Evolutionary conservation across 192 early-diverging fungal genomes (phyloP).

Genomic region (Backusella westeae): DNA sequence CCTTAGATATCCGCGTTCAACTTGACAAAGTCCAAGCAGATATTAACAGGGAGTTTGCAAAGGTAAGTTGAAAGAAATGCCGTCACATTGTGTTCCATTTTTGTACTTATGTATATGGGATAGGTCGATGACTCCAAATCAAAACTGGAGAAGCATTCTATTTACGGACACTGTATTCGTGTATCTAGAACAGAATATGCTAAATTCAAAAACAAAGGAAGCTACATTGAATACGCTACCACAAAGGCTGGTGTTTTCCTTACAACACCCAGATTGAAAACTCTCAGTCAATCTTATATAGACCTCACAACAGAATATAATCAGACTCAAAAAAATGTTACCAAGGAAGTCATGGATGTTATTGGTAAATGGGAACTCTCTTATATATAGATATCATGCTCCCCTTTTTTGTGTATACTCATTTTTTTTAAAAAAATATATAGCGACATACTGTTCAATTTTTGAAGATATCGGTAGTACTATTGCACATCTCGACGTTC

Average conservation of each 20-base stretch:
- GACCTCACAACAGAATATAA: slow-evolving; percentile 66
- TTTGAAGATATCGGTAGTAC: slow-evolving; percentile 75
- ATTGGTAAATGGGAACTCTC: slow-evolving; percentile 48
- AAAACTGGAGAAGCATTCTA: slow-evolving; percentile 82
- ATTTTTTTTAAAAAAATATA: neutral
- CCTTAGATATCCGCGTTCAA: slow-evolving; percentile 38
- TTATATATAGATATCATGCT: neutral
- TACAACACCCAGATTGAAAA: slow-evolving; percentile 70
- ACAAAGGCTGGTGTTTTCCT: slow-evolving; percentile 89
- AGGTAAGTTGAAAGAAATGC: slow-evolving; percentile 33
- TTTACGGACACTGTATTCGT: slow-evolving; percentile 85
- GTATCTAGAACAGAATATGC: slow-evolving; percentile 66
- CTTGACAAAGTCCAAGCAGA: slow-evolving; percentile 53
- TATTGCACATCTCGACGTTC: slow-evolving; percentile 85
- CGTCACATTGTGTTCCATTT: neutral
- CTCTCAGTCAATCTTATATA: slow-evolving; percentile 58
- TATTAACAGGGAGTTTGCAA: slow-evolving; percentile 60
- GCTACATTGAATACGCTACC: slow-evolving; percentile 84
- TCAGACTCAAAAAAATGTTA: slow-evolving; percentile 67
- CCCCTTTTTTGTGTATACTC: neutral
- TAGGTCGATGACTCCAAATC: slow-evolving; percentile 75
- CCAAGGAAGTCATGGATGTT: slow-evolving; percentile 86
- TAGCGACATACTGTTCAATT: slow-evolving; percentile 76
- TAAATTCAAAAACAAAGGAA: slow-evolving; percentile 63
- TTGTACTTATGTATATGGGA: neutral